phyloP scores from a whole-genome alignment of 768 basidiomycete genomes.

The Filobasidium wieringae region DNA sequence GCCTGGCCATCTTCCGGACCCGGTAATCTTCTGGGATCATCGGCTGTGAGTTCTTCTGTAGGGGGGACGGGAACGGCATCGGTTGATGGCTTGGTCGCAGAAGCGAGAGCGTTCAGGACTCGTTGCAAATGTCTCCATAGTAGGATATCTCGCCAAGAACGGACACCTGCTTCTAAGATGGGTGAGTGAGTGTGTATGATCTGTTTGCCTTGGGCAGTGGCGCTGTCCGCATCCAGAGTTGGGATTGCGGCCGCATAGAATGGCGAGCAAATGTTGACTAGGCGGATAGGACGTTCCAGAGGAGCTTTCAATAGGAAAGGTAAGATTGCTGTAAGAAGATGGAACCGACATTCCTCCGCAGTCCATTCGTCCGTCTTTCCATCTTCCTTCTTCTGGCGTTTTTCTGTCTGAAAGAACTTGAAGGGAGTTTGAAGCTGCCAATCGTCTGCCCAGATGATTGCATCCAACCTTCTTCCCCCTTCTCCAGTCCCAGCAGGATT shows the following conservation, averaged over 20 bases:
- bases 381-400: not conserved
- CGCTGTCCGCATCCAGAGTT: conserved; percentile 35
- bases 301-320: conserved; percentile 71
- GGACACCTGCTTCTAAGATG: conserved; percentile 45
- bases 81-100: conserved; percentile 34
- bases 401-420: not conserved
- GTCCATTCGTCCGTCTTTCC: conserved; percentile 20
- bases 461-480: conserved; percentile 33
- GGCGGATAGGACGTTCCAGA: conserved; percentile 77
- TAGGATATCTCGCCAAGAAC: conserved; percentile 22
- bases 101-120: conserved; percentile 67
- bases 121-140: conserved; percentile 66
- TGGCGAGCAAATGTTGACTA: conserved; percentile 74
- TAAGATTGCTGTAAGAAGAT: conserved; percentile 64
- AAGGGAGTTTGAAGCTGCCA: conserved; percentile 24
- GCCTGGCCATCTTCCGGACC: not conserved
- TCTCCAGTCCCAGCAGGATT: conserved; percentile 27
- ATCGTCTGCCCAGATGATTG: conserved; percentile 32
- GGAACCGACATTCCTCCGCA: conserved; percentile 44
- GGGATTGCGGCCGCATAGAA: conserved; percentile 72
- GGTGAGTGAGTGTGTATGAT: conserved; percentile 43
- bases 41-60: not conserved
- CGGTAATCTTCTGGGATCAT: not conserved
- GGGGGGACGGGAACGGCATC: not conserved
- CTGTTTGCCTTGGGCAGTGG: conserved; percentile 8